Evolutionary conservation across 2,329 filamentous ascomycete species (phyloP), one percentile per base, ranked within the genome.

Genomic region (Pseudodiploospora longispora): DNA sequence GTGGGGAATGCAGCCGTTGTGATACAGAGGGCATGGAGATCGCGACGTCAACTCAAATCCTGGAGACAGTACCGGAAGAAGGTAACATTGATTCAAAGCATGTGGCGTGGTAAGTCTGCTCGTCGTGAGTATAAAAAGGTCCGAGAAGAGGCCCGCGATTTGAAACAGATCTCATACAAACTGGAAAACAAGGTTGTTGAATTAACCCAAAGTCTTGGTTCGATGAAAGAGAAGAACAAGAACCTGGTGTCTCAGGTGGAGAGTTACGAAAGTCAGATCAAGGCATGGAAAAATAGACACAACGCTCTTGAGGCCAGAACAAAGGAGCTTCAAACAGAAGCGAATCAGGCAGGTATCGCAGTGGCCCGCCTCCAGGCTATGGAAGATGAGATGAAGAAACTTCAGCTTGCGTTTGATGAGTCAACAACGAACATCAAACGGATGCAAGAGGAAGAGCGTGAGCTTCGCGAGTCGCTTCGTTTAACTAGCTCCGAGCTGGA

Each of bases 81-180:
- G 71, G 81, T 95, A 47, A 75, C 91, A 51, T 80, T 95, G 52
- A 82, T 96, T 37, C 93, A 98, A 68, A 95, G 83, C 65, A 66
- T 97, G 61, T 97, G 88, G 88, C 83, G 93, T 63, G 91, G 90
- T 62, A 90, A 80, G 65, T 61, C 67, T 51, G 91, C 93, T 44
- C 82, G 93, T 53, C 80, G 76, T 53, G 82, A 80, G 40, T 98
- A 98, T 75, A 97, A 95, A 79, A 81, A 74, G 55, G 71, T 95
- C 49, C 87, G 93, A 54, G 90, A 96, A 67, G 93, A 98, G 68
- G 93, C 93, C 52, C 86, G 93, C 60, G 94, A 98, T 71, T 79
- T 98, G 64, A 97, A 97, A 75, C 91, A 97, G 67, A 98, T 98
- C 55, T 97, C 93, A 3, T 98, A 98, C 75, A 97, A 95, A 74